Conservation (phyloP, 2,329 filamentous ascomycete genomes). For the Alternaria rosae region DNA sequence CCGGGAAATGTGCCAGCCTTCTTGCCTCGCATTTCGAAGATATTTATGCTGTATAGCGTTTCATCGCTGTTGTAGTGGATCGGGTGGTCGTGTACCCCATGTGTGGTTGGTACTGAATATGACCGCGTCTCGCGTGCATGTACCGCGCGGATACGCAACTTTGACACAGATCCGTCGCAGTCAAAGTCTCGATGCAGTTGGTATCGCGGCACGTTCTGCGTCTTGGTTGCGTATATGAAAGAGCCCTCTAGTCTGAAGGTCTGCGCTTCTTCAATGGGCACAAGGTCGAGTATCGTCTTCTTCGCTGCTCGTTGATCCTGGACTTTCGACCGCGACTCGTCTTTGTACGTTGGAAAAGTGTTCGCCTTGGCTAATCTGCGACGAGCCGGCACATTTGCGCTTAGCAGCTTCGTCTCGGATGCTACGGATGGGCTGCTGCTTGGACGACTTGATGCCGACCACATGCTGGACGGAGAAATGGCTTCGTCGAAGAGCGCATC, state of each 20-base stretch:
- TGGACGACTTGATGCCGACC: slow-evolving; percentile 2
- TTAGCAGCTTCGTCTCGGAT: not conserved
- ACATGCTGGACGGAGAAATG: slow-evolving; percentile 5
- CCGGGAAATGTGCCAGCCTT: slow-evolving; percentile 10
- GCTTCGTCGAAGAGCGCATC: not conserved
- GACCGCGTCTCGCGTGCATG: slow-evolving; percentile 23
- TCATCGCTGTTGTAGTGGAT: slow-evolving; percentile 29
- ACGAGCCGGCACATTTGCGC: not conserved
- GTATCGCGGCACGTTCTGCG: slow-evolving; percentile 28
- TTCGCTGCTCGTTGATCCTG: not conserved
- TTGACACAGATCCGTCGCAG: slow-evolving; percentile 11
- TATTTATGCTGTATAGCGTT: slow-evolving; percentile 30
- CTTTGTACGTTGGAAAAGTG: not conserved
- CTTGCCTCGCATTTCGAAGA: slow-evolving; percentile 29
- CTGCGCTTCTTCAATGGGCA: slow-evolving; percentile 19
- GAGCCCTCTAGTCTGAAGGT: slow-evolving; percentile 23
- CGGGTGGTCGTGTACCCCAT: not conserved
- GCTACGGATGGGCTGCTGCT: slow-evolving; percentile 4
- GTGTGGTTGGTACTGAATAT: slow-evolving; percentile 14
- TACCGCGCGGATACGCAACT: slow-evolving; percentile 29
- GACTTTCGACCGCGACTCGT: not conserved
- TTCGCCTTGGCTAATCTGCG: not conserved
- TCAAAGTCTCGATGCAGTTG: slow-evolving; percentile 29
- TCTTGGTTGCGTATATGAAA: slow-evolving; percentile 29
- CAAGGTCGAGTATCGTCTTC: slow-evolving; percentile 16